These are phyloP conservation scores for Curvularia sp. DNA, from an alignment of 2,329 filamentous ascomycete species.

Conservation along the genomic window DNA sequence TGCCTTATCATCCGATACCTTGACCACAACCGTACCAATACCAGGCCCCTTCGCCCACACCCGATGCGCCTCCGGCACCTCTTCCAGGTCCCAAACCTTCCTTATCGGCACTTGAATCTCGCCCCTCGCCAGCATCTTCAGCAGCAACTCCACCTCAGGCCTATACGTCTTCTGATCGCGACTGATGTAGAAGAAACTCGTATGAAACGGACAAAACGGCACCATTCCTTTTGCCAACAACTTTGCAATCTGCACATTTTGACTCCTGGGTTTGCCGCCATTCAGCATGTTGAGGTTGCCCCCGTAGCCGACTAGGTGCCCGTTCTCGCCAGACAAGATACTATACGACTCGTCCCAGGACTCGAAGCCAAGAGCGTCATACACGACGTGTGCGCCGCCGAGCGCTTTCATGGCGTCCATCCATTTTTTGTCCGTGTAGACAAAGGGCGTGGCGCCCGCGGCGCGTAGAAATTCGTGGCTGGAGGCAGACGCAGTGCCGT, in stretches of 20 bases:
- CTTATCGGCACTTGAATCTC: conserved; percentile 46
- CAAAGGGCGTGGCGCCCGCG: conserved; percentile 30
- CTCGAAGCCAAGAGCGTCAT: conserved; percentile 60
- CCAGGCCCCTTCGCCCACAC: conserved; percentile 34
- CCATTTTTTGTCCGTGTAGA: conserved; percentile 60
- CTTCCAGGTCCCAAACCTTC: conserved; percentile 35
- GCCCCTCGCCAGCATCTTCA: conserved; percentile 11
- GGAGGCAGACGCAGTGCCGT: not conserved
- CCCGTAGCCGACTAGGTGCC: not conserved
- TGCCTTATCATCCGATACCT: conserved; percentile 12
- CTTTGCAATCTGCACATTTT: not conserved
- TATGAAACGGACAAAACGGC: not conserved
- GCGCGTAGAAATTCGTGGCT: not conserved
- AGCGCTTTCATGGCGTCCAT: conserved; percentile 54
- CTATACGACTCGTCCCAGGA: conserved; percentile 60
- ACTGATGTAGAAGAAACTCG: not conserved
- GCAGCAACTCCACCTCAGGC: not conserved
- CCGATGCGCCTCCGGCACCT: conserved; percentile 38
- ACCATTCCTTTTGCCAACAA: not conserved
- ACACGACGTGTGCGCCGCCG: conserved; percentile 58
- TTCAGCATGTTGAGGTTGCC: not conserved
- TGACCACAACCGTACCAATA: conserved; percentile 38
- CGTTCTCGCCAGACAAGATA: conserved; percentile 44
- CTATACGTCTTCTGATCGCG: conserved; percentile 1
- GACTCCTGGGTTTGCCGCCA: not conserved